phyloP scores from a whole-genome alignment of 2,329 filamentous ascomycete genomes.

The Tympanopsis confertula region DNA sequence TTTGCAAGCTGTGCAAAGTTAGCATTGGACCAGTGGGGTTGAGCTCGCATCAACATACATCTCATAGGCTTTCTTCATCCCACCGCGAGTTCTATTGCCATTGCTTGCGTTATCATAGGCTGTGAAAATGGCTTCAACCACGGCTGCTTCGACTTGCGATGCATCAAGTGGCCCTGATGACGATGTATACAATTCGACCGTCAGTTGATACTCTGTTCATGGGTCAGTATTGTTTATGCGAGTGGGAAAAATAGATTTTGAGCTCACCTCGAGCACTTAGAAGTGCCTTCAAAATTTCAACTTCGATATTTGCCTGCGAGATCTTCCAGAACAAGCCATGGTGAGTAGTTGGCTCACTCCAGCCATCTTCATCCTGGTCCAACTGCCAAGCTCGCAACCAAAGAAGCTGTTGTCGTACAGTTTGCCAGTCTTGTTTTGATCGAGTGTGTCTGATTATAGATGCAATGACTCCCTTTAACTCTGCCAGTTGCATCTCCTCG shows the following conservation, averaged over 20 bases:
- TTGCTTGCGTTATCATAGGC: slow-evolving; percentile 56
- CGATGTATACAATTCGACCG: neutral
- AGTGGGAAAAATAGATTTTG: neutral
- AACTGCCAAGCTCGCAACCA: slow-evolving; percentile 51
- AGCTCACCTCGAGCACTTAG: slow-evolving; percentile 28
- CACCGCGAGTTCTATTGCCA: slow-evolving; percentile 48
- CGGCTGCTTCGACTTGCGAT: slow-evolving; percentile 34
- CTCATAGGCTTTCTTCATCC: slow-evolving; percentile 48
- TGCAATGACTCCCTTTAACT: slow-evolving; percentile 40
- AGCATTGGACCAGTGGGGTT: slow-evolving; percentile 3
- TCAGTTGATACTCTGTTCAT: neutral
- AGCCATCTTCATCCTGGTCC: slow-evolving; percentile 13
- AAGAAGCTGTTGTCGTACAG: slow-evolving; percentile 34
- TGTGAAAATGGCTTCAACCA: slow-evolving; percentile 37
- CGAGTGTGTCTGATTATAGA: slow-evolving; percentile 26
- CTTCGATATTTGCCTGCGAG: slow-evolving; percentile 33
- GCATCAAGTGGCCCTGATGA: slow-evolving; percentile 20
- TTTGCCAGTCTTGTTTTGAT: slow-evolving; percentile 32
- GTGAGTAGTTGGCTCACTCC: slow-evolving; percentile 18
- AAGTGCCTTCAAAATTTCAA: slow-evolving; percentile 42
- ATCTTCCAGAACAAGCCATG: slow-evolving; percentile 35
- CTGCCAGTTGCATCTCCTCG: slow-evolving; percentile 35
- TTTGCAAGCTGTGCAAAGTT: slow-evolving; percentile 17
- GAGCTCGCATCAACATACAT: slow-evolving; percentile 25
- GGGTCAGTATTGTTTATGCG: neutral